These are phyloP conservation scores for Vaccinium macrocarpon DNA, from an alignment of 148 eudicot species.

Conservation along the genomic window DNA sequence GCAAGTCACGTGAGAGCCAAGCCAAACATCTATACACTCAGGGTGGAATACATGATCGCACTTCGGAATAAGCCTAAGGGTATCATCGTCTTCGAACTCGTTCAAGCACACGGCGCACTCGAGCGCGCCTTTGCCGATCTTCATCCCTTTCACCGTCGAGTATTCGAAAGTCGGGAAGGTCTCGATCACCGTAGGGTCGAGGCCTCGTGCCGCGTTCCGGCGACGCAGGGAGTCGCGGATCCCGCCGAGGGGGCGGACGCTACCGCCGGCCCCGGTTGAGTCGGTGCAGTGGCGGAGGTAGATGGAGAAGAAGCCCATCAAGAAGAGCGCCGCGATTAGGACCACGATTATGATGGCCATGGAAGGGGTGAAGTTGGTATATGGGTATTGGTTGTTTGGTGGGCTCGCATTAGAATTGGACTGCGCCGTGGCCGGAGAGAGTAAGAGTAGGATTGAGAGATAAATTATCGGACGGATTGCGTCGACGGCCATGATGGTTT, in stretches of 20 bases:
- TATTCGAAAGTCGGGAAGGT: constrained; percentile 42
- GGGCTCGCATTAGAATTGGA: neutral
- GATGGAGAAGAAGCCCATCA: constrained; percentile 64
- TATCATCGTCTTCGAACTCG: constrained; percentile 48
- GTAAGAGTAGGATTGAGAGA: neutral
- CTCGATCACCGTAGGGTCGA: constrained; percentile 35
- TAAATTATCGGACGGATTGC: neutral
- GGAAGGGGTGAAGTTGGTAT: constrained; percentile 41
- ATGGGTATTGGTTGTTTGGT: neutral
- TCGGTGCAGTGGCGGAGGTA: constrained; percentile 62
- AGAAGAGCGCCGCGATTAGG: constrained; percentile 49
- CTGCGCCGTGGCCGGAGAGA: constrained; percentile 25
- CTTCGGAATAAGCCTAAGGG: constrained; percentile 39
- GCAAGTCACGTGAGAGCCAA: constrained; percentile 49
- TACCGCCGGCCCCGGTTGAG: neutral
- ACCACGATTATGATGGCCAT: constrained; percentile 52
- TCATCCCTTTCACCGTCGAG: constrained; percentile 28
- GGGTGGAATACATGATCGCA: constrained; percentile 66
- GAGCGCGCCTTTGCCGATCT: constrained; percentile 37
- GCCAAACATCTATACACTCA: constrained; percentile 57
- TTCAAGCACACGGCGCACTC: constrained; percentile 62
- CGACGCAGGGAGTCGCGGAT: constrained; percentile 24
- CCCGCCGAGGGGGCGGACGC: constrained; percentile 7
- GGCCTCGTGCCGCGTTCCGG: constrained; percentile 30
- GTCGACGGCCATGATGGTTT: neutral